phyloP scores from a whole-genome alignment of 106 monocot genomes.

The Xerophyta viscosa region DNA sequence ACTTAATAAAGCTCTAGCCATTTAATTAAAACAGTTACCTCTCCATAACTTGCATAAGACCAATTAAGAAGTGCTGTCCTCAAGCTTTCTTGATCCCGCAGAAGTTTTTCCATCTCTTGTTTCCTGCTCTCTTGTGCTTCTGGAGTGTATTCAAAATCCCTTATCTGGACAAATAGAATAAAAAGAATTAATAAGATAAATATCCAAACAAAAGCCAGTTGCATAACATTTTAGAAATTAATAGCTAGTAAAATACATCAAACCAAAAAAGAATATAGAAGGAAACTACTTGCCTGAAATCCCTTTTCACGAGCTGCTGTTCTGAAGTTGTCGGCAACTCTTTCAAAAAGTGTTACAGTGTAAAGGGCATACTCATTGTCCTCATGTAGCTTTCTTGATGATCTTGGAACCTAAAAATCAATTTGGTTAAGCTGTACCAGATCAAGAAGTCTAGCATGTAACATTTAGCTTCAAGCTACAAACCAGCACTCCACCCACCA shows the following conservation, averaged over 20 bases:
- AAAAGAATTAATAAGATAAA: background rate
- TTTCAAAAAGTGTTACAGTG: conserved; percentile 76
- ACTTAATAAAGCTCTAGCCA: too few relatives aligned
- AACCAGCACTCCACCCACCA: too few relatives aligned
- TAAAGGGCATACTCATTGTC: conserved; percentile 97
- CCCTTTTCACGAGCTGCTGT: conserved; percentile 77
- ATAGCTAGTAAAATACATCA: too few relatives aligned
- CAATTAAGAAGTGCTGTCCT: conserved; percentile 83
- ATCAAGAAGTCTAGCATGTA: too few relatives aligned
- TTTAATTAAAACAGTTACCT: conserved; percentile 60
- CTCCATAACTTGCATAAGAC: conserved; percentile 95
- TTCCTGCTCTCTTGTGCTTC: conserved; percentile 80
- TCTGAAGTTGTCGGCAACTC: conserved; percentile 80
- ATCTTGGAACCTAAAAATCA: conserved; percentile 71
- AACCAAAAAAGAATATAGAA: background rate
- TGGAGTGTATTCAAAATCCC: conserved; percentile 85
- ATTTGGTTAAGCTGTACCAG: too few relatives aligned
- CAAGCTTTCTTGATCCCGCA: conserved; percentile 72
- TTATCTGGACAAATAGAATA: conserved; percentile 41
- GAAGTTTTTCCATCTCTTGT: conserved; percentile 72
- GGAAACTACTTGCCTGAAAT: conserved; percentile 80
- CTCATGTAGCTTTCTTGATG: conserved; percentile 79
- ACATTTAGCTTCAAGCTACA: too few relatives aligned
- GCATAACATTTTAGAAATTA: too few relatives aligned
- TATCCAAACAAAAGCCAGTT: background rate